Base-by-base conservation (phyloP, 257 asterid species). In the Galeopsis tetrahit region DNA sequence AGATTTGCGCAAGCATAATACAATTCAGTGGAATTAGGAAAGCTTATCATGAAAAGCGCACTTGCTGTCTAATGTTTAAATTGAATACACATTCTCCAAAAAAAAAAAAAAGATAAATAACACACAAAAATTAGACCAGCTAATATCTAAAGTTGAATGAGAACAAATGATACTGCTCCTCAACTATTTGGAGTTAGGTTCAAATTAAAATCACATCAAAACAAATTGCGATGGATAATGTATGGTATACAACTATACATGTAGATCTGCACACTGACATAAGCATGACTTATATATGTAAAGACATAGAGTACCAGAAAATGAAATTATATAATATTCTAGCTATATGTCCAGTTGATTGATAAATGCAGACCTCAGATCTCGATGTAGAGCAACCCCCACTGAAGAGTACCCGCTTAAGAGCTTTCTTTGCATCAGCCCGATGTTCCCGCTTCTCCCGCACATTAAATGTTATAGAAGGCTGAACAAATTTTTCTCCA, bases 401-500 rank as follows among this genome's bases (percentile, higher is more conserved):
- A 69, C 77, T 72, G 80, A 77, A 78, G 42, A 90, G 84, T 32
- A 89, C 79, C 78, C 73, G 61, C 70, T 82, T 87, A 81, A 92
- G 85, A 76, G 87, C 93, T 84, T 77, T 85, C 82, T 84, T 90
- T 3, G 91, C 55, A 80, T 82, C 85, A 64, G 92, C 82, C 56
- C 95, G 91, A 85, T 88, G 90, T 75, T 84, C 82, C 63, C 95
- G 89, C 85, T 90, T 92, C 78, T 85, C 82, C 55, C 93, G 85
- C 59, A 80, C 87, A 56, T 64, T 77, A 76, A 73, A 88, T 71
- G 88, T 84, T 75, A 81, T 78, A 73, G 75, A 73, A 74, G 77
- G 55, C 97, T 91, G 93, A 46, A 81, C 57, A 56, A 75, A 7
- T 39, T 51, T 32, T 21, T 3, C 46, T 42, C 72, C 60, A 58